Evolutionary conservation across 2,329 filamentous ascomycete genomes (phyloP), one percentile per base, ranked within the genome.

Genomic region (Paraconiothyrium brasiliense): DNA sequence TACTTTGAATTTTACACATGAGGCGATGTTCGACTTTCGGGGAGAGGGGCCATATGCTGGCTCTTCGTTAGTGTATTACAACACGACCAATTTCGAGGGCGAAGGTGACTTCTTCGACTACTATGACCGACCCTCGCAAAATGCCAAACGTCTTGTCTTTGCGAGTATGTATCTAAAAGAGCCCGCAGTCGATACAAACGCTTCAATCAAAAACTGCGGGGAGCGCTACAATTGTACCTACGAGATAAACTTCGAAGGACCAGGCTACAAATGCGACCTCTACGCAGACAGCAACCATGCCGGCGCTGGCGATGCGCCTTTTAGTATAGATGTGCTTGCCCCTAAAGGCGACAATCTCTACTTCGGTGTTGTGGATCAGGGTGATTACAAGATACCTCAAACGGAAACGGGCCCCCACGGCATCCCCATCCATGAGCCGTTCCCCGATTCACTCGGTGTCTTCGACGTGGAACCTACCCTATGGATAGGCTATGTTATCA

Each of bases 181-280:
- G 50, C 66, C 77, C 30, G 71, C 76, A 37, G 58, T 65, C 13
- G 61, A 67, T 7, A 58, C 69, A 9, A 67, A 67, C 43, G 75
- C 73, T 8, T 68, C 71, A 10, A 20, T 67, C 6, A 60, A 69
- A 5, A 68, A 71, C 11, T 79, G 77, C 43, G 76, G 72, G 2
- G 57, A 68, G 24, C 71, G 73, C 35, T 79, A 67, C 67, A 78
- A 79, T 44, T 79, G 77, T 59, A 77, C 76, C 1, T 79, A 79
- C 39, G 54, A 64, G 0, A 71, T 79, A 56, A 71, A 62, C 8
- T 78, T 79, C 54, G 20, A 70, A 39, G 77, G 70, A 13, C 77
- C 76, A 6, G 77, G 76, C 4, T 79, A 79, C 62, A 75, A 77
- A 54, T 78, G 77, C 52, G 70, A 74, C 11, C 69, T 78, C 22